Evolutionary conservation across 169 alveolate genomes (phyloP).

Genomic region (Theileria parva): DNA sequence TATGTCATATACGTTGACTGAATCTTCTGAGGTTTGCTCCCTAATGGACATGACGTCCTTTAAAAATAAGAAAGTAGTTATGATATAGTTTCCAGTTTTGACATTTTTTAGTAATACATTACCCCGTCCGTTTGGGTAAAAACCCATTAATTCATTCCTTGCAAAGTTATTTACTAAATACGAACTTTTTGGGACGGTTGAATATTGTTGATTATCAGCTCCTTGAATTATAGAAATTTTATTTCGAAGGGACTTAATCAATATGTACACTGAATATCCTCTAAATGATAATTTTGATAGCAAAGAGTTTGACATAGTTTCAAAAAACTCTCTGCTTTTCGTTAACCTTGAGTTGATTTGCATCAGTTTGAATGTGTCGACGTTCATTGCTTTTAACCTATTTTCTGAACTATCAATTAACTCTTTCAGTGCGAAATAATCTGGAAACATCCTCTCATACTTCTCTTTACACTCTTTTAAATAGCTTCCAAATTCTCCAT

Average conservation of each 20-base stretch:
- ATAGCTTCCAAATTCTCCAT: not conserved
- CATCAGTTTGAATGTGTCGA: slow-evolving; percentile 9
- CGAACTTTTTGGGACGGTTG: too few relatives aligned
- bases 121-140: not conserved
- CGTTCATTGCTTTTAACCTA: not conserved
- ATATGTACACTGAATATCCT: not conserved
- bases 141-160: too few relatives aligned
- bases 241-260: not conserved
- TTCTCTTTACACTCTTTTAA: slow-evolving; percentile 5
- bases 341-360: slow-evolving; percentile 22
- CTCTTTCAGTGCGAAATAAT: not conserved
- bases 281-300: not conserved
- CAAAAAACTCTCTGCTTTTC: not conserved
- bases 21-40: too few relatives aligned
- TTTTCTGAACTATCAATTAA: slow-evolving; percentile 4
- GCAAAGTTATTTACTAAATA: too few relatives aligned
- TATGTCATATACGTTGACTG: not conserved
- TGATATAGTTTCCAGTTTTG: not conserved
- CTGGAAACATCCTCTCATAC: not conserved
- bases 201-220: slow-evolving; percentile 17
- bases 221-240: slow-evolving; percentile 32
- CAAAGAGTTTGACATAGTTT: not conserved
- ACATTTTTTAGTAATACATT: not conserved
- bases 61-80: not conserved
- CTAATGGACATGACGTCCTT: not conserved